Evolutionary conservation across 306 rosid species (phyloP).

Genomic region (Myrica gale): DNA sequence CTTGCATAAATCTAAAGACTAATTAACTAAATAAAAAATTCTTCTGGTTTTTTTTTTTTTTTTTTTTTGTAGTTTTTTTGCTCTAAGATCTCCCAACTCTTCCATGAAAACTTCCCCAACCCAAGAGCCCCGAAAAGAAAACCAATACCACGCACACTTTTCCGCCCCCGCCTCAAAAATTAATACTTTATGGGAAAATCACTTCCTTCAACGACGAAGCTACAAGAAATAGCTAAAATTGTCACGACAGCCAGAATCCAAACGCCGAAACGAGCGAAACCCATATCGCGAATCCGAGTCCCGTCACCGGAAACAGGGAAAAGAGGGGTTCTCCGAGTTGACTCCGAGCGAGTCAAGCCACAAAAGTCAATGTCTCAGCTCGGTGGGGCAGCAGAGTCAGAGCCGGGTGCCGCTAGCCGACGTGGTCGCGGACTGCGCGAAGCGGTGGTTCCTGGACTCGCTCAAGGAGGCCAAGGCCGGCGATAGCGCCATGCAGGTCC

Average conservation of each 20-base stretch:
- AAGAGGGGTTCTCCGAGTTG: slow-evolving; percentile 32
- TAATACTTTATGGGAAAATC: slow-evolving; percentile 55
- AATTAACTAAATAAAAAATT: background rate
- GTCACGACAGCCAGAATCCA: slow-evolving; percentile 45
- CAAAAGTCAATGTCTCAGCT: slow-evolving; percentile 32
- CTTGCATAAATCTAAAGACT: background rate
- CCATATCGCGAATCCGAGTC: slow-evolving; percentile 35
- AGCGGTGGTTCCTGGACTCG: slow-evolving; percentile 84
- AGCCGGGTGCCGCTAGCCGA: slow-evolving; percentile 54
- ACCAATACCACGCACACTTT: background rate
- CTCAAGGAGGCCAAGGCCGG: slow-evolving; percentile 81
- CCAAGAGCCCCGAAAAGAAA: background rate
- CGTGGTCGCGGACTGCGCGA: slow-evolving; percentile 69
- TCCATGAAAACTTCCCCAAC: slow-evolving; percentile 5
- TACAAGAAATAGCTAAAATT: slow-evolving; percentile 49
- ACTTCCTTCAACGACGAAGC: slow-evolving; percentile 43
- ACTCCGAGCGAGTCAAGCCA: slow-evolving; percentile 26
- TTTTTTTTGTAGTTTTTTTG: background rate
- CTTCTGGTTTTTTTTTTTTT: background rate
- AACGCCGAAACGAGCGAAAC: slow-evolving; percentile 29
- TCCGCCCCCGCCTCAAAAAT: background rate
- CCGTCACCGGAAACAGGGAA: slow-evolving; percentile 32
- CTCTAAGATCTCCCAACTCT: background rate
- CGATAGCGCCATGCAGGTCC: slow-evolving; percentile 59
- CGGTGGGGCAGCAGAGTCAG: slow-evolving; percentile 36